Conservation (phyloP, 2,329 filamentous ascomycete species). For the Fusarium sp. region DNA sequence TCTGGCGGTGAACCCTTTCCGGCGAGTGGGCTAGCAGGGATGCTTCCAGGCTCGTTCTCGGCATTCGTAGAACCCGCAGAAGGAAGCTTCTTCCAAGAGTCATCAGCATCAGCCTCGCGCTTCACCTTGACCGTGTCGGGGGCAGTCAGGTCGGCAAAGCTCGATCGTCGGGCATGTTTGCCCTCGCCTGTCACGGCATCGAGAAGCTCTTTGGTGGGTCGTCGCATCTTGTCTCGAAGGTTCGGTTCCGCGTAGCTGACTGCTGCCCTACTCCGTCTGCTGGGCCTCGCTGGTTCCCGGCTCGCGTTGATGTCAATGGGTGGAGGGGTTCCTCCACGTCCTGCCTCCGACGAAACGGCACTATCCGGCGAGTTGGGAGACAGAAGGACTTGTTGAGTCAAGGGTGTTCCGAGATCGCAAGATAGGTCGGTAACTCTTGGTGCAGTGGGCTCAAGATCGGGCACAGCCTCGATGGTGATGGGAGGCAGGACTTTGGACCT, state of each 20-base stretch:
- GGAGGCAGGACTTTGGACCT: constrained; percentile 44
- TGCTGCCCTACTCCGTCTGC: constrained; percentile 73
- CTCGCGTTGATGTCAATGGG: constrained; percentile 67
- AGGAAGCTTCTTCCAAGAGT: constrained; percentile 49
- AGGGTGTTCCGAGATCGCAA: constrained; percentile 42
- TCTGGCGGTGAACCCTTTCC: constrained; percentile 51
- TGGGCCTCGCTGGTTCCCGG: constrained; percentile 71
- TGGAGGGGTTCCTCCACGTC: constrained; percentile 67
- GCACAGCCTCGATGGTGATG: constrained; percentile 34
- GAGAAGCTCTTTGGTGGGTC: constrained; percentile 80
- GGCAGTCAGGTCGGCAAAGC: constrained; percentile 46
- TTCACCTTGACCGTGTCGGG: constrained; percentile 48
- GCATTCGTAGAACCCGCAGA: constrained; percentile 7
- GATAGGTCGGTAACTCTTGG: constrained; percentile 27
- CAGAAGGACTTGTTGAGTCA: constrained; percentile 56
- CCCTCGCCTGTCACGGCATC: constrained; percentile 79
- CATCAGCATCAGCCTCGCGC: constrained; percentile 47
- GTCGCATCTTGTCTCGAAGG: constrained; percentile 84
- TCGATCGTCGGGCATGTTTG: constrained; percentile 60
- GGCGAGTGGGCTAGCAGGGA: constrained; percentile 56
- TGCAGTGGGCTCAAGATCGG: constrained; percentile 28
- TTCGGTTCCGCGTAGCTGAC: constrained; percentile 89
- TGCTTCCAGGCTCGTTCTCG: constrained; percentile 35
- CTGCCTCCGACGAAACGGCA: constrained; percentile 49
- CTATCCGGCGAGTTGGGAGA: constrained; percentile 64